These are phyloP conservation scores for Moesziomyces aphidis DNA, from an alignment of 1,284 basidiomycete genomes.

Conservation along the genomic window DNA sequence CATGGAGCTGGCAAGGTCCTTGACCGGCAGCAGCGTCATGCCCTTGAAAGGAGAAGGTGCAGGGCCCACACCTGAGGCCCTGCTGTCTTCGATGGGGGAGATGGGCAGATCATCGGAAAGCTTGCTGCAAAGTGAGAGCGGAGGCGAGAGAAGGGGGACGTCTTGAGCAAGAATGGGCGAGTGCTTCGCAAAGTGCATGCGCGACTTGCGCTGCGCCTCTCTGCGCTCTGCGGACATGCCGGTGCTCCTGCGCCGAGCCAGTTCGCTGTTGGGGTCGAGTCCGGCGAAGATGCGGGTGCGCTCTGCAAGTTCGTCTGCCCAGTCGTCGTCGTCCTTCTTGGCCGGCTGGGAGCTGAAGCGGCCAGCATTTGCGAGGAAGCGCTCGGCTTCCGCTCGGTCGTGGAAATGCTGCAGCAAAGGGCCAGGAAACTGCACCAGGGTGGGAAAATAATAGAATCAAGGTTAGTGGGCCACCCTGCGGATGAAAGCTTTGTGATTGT, in stretches of 20 bases:
- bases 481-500: neutral
- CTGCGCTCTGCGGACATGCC: constrained; percentile 26
- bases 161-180: constrained; percentile 9
- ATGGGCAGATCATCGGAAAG: constrained; percentile 4
- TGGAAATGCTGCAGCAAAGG: constrained; percentile 34
- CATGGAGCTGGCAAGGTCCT: constrained; percentile 21
- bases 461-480: neutral
- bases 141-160: constrained; percentile 8
- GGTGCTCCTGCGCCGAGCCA: constrained; percentile 18
- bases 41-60: constrained; percentile 9
- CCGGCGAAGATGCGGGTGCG: constrained; percentile 37
- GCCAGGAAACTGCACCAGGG: constrained; percentile 34
- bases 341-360: constrained; percentile 9
- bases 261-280: constrained; percentile 23
- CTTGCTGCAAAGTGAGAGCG: constrained; percentile 11
- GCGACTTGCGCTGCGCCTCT: constrained; percentile 35
- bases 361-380: constrained; percentile 22
- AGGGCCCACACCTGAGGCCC: neutral
- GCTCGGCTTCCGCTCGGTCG: constrained; percentile 33
- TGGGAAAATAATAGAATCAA: neutral
- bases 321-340: constrained; percentile 8
- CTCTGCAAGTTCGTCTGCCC: constrained; percentile 36
- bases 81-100: constrained; percentile 23
- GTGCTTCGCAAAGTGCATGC: constrained; percentile 15
- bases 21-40: constrained; percentile 37